phyloP scores from a whole-genome alignment of 345 rosid species.

The Rhodamnia rubescens region DNA sequence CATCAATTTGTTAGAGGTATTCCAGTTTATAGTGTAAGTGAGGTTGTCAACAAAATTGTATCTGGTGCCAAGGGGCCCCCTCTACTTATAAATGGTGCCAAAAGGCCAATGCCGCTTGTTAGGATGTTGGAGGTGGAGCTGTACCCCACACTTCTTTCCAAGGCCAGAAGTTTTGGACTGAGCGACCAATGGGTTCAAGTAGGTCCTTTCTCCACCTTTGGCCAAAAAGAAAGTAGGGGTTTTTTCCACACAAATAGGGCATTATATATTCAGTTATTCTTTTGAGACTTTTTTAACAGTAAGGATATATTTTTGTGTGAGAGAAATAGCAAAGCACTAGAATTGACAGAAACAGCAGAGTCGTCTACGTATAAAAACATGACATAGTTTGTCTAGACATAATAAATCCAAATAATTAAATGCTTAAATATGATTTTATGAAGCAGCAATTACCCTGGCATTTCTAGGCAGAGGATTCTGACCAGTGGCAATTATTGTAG shows the following conservation, averaged over 20 bases:
- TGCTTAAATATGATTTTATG: not conserved
- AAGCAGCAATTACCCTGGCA: too few species aligned
- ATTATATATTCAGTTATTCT: not conserved
- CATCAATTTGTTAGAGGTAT: constrained; percentile 89
- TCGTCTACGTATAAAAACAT: not conserved
- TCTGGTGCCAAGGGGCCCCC: constrained; percentile 60
- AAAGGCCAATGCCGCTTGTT: constrained; percentile 78
- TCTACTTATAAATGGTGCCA: constrained; percentile 74
- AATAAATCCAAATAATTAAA: not conserved
- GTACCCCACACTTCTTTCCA: constrained; percentile 83
- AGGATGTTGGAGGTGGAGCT: constrained; percentile 89
- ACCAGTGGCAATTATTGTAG: constrained; percentile 15
- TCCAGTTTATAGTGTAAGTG: constrained; percentile 59
- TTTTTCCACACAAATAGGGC: not conserved
- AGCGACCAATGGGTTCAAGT: constrained; percentile 75
- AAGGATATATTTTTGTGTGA: not conserved
- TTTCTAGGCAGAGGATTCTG: not conserved
- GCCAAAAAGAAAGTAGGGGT: not conserved
- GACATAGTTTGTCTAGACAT: not conserved
- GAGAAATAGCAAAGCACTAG: not conserved
- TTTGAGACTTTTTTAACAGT: not conserved
- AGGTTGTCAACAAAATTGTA: constrained; percentile 68
- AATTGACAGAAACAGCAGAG: not conserved
- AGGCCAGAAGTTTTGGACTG: constrained; percentile 85
- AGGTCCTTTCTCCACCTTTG: not conserved